These are phyloP conservation scores for Podila clonocystis DNA, from an alignment of 192 early-diverging fungal genomes.

Conservation along the genomic window DNA sequence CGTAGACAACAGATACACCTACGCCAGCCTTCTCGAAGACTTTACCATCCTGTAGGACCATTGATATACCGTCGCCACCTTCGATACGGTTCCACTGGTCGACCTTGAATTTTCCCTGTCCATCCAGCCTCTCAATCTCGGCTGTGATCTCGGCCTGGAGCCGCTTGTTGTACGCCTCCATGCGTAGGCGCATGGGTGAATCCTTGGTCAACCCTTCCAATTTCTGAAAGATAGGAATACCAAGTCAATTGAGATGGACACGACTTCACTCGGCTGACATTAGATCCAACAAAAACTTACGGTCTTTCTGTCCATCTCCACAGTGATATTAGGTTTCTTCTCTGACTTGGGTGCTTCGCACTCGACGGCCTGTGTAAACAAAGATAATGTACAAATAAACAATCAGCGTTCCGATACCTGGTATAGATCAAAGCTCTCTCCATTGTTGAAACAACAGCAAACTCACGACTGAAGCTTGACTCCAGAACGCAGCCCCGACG, in stretches of 20 bases:
- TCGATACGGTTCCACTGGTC: slow-evolving; percentile 91
- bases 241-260: too few relatives aligned
- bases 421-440: not conserved
- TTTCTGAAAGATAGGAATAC: slow-evolving; percentile 16
- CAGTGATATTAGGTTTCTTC: slow-evolving; percentile 30
- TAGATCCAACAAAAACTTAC: slow-evolving; percentile 10
- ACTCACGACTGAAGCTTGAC: slow-evolving; percentile 38
- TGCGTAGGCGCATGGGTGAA: slow-evolving; percentile 80
- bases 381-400: not conserved
- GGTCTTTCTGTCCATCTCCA: slow-evolving; percentile 32
- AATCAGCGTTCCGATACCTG: not conserved
- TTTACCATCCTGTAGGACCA: slow-evolving; percentile 90
- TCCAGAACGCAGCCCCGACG: slow-evolving; percentile 37
- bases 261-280: too few relatives aligned
- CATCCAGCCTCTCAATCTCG: slow-evolving; percentile 71
- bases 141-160: slow-evolving; percentile 83
- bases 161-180: slow-evolving; percentile 81
- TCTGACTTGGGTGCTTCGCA: slow-evolving; percentile 38
- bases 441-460: not conserved
- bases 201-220: slow-evolving; percentile 56
- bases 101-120: slow-evolving; percentile 69
- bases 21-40: slow-evolving; percentile 99
- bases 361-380: slow-evolving; percentile 15
- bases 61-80: slow-evolving; percentile 93
- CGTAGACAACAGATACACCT: slow-evolving; percentile 88